These are phyloP conservation scores for Odonthalia washingtoniensis DNA, from an alignment of 31 red algal species.

Conservation along the genomic window DNA sequence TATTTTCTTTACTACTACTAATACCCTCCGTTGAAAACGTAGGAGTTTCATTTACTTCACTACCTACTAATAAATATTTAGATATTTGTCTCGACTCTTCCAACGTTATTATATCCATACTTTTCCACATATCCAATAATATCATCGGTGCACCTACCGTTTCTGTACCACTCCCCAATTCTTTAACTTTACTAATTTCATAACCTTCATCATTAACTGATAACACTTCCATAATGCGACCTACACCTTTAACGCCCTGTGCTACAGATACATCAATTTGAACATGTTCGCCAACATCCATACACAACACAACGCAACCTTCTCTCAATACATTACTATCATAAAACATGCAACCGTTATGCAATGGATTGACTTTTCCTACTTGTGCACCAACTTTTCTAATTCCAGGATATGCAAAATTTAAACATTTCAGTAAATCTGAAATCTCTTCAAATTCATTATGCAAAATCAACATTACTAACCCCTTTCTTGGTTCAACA, in stretches of 20 bases:
- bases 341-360: conserved; percentile 54
- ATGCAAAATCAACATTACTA: conserved; percentile 54
- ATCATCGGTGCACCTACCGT: conserved; percentile 59
- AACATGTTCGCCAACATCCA: conserved; percentile 46
- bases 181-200: conserved; percentile 50
- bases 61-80: conserved; percentile 62
- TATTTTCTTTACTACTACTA: background rate
- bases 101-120: conserved; percentile 54
- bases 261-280: conserved; percentile 62
- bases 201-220: conserved; percentile 61
- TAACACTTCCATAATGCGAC: conserved; percentile 62
- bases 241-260: conserved; percentile 66
- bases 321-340: conserved; percentile 7
- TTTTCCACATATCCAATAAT: conserved; percentile 77
- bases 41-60: conserved; percentile 54
- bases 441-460: conserved; percentile 43
- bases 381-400: conserved; percentile 63
- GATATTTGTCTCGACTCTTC: conserved; percentile 49
- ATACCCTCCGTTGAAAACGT: conserved; percentile 38
- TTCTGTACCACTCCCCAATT: conserved; percentile 44
- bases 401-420: conserved; percentile 74
- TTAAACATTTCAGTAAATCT: conserved; percentile 66
- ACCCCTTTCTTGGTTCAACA: background rate
- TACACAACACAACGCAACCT: conserved; percentile 45
- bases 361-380: conserved; percentile 44